Conservation (phyloP, 148 eudicot species). For the Camellia lanceoleosa region DNA sequence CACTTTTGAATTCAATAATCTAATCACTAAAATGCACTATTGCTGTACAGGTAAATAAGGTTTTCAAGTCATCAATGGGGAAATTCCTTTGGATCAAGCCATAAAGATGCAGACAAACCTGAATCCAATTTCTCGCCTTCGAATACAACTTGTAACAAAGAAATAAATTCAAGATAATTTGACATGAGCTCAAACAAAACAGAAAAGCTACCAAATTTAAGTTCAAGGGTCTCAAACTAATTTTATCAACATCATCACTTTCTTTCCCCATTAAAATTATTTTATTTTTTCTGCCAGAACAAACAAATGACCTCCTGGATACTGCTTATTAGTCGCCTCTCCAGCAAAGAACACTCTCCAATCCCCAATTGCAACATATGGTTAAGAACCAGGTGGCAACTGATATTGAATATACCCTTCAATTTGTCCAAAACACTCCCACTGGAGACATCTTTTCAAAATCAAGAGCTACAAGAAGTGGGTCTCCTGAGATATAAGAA, state of each 20-base stretch:
- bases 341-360: slow-evolving; percentile 89
- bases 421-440: slow-evolving; percentile 75
- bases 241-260: slow-evolving; percentile 31
- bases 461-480: slow-evolving; percentile 84
- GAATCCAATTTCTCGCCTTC: slow-evolving; percentile 35
- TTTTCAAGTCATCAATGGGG: slow-evolving; percentile 41
- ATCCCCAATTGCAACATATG: slow-evolving; percentile 84
- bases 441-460: slow-evolving; percentile 80
- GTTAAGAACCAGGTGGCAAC: slow-evolving; percentile 76
- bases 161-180: slow-evolving; percentile 42
- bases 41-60: not conserved
- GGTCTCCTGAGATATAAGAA: slow-evolving; percentile 85
- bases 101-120: slow-evolving; percentile 41
- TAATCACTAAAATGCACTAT: not conserved
- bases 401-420: slow-evolving; percentile 85
- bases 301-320: slow-evolving; percentile 37
- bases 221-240: slow-evolving; percentile 53
- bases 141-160: slow-evolving; percentile 51
- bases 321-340: slow-evolving; percentile 68
- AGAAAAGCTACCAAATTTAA: slow-evolving; percentile 53
- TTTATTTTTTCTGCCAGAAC: slow-evolving; percentile 23
- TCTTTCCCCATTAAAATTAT: slow-evolving; percentile 25
- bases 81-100: slow-evolving; percentile 44
- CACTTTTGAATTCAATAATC: not conserved
- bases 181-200: slow-evolving; percentile 48